Base-by-base conservation (phyloP, 768 basidiomycete genomes). In the Gymnopilus dilepis region DNA sequence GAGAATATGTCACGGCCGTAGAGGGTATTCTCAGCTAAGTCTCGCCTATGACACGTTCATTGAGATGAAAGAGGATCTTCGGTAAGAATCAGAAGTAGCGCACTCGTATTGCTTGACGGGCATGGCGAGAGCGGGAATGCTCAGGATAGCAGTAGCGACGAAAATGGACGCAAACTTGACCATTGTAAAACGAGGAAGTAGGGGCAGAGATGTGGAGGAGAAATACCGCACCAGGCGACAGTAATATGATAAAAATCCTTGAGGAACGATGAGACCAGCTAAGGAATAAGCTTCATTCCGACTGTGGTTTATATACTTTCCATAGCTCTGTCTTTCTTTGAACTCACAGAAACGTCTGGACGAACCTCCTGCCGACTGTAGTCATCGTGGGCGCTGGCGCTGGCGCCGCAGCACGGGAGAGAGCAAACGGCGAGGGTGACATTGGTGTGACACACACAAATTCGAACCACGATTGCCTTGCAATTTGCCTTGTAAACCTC, bases 221-320 rank as follows among this genome's bases (percentile, higher is more conserved):
- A 50, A 28, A 28, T 30, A 15, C 47, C 61, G 60, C 60, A 65
- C 65, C 67, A 63, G 65, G 64, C 65, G 62, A 52, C 41, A 47
- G 26, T 26, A 50, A 40, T 54, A 47, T 57, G 58, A 22, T 19
- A 22, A 21, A 37, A 31, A 48, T 52, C n/a, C n/a, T n/a, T n/a
- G n/a, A n/a, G 40, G 56, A 51, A 53, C 64, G 64, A 56, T 59
- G 67, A 67, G 67, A 65, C 67, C 67, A 67, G 67, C 67, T 67
- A 60, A 57, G 41, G 67, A 61, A 59, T 34, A 48, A 33, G 26
- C 33, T 42, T 26, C 12, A 11, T 15, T 33, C 30, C 38, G 26
- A 33, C 31, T 34, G 37, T n/a, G n/a, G 17, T 4, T 56, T 63
- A 56, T 54, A 54, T 54, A 37, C n/a, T 13, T 21, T 1, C 13